Evolutionary conservation across 345 rosid genomes (phyloP), one percentile per base, ranked within the genome.

Genomic region (Orychophragmus violaceus): DNA sequence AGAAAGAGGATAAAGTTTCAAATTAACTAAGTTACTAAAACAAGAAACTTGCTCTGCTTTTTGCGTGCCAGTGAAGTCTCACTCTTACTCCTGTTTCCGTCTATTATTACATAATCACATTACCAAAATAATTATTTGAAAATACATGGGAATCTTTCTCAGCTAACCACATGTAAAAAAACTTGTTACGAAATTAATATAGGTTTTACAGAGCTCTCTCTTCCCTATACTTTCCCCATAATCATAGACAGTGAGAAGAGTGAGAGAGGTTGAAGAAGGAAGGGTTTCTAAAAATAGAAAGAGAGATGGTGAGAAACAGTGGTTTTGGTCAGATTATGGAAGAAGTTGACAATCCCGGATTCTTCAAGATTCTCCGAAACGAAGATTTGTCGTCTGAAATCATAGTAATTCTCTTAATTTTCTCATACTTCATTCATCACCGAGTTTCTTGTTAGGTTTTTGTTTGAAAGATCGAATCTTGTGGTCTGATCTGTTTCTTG

Each of bases 11-110:
- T n/a, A n/a, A 23, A 49, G n/a, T 23, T 24, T 18, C 0, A 39
- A 64, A n/a, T n/a, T n/a, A 45, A 55, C 18, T 18, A 14, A 56
- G 70, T 27, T 63, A 63, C 76, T 63, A 71, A 55, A 71, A 18
- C 54, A 23, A 63, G 64, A 37, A 71, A 56, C 1, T 25, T 71
- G 52, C 70, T 45, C 70, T 64, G 76, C 24, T 35, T 64, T 64
- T 46, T 46, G 35, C 64, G 59, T 64, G 59, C 27, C 48, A 62
- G 54, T 17, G 35, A 53, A 30, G 74, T 62, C 68, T 62, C 56
- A 22, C 46, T 4, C 62, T 61, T 16, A 59, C 23, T 48, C 18
- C 29, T 59, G 41, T 59, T 69, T 58, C 12, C 4, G 28, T 68
- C 7, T 12, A 18, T 59, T 18, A 69, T 27, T 37, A 65, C 39